A percentile compares a stretch with the other conserved stretches of the same genome.
phyloP scores from a whole-genome alignment of 768 basidiomycete genomes.

The Sarcodon sp. region DNA sequence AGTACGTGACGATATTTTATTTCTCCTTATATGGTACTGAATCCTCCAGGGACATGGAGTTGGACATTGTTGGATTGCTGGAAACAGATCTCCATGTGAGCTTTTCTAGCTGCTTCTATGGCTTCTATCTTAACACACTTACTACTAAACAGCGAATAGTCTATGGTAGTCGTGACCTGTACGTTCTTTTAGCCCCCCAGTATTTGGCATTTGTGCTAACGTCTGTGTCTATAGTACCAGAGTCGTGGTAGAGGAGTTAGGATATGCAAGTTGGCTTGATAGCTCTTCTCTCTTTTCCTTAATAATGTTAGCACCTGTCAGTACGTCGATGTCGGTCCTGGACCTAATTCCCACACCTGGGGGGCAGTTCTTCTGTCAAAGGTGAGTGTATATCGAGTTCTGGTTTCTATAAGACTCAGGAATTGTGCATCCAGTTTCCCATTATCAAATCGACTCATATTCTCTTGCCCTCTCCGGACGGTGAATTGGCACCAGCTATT shows the following conservation, averaged over 20 bases:
- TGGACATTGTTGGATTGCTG: conserved; percentile 76
- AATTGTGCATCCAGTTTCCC: conserved; percentile 44
- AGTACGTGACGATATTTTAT: conserved; percentile 6
- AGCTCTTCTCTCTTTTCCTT: conserved; percentile 10
- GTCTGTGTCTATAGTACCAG: conserved; percentile 40
- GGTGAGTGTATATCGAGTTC: conserved; percentile 19
- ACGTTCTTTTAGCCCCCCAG: conserved; percentile 9
- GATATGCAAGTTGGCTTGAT: conserved; percentile 37
- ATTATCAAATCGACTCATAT: conserved; percentile 82
- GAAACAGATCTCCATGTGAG: conserved; percentile 81
- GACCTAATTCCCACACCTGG: conserved; percentile 85
- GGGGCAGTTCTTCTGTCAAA: conserved; percentile 75
- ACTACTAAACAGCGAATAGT: conserved; percentile 36
- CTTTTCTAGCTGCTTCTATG: conserved; percentile 2
- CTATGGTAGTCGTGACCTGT: conserved; percentile 83
- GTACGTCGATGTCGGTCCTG: conserved; percentile 85
- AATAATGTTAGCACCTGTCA: conserved; percentile 13
- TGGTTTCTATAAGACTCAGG: background rate
- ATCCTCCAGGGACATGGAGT: conserved; percentile 52
- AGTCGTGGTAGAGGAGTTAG: conserved; percentile 61
- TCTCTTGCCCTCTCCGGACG: conserved; percentile 73
- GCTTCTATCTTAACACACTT: background rate
- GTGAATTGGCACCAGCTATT: conserved; percentile 84
- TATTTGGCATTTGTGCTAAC: background rate
- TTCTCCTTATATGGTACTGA: background rate